Conservation (phyloP, 2,329 filamentous ascomycete species). For the Xylaria sp. region DNA sequence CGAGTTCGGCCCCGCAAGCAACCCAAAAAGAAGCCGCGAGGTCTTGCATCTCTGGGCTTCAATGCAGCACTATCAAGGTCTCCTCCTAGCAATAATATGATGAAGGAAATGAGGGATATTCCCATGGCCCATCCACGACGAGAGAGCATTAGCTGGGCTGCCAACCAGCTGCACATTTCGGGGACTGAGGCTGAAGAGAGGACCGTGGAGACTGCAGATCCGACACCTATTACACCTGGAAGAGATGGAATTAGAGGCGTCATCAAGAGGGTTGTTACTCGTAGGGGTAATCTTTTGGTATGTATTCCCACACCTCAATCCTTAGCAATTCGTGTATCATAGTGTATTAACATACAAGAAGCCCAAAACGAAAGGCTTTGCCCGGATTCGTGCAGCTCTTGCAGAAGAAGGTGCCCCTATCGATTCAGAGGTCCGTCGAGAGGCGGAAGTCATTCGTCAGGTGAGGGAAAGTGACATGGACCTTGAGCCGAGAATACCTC, state of each 20-base stretch:
- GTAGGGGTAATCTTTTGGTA: slow-evolving; percentile 89
- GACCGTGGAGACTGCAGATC: slow-evolving; percentile 59
- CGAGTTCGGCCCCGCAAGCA: slow-evolving; percentile 77
- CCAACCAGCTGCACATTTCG: slow-evolving; percentile 85
- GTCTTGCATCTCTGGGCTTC: slow-evolving; percentile 62
- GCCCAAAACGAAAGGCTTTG: slow-evolving; percentile 97
- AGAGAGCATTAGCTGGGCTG: slow-evolving; percentile 90
- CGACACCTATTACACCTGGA: slow-evolving; percentile 56
- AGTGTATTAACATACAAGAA: slow-evolving; percentile 51
- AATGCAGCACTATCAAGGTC: slow-evolving; percentile 72
- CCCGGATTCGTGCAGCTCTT: slow-evolving; percentile 88
- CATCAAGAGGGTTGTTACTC: slow-evolving; percentile 82
- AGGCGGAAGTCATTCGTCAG: slow-evolving; percentile 95
- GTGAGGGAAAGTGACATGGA: slow-evolving; percentile 88
- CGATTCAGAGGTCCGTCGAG: slow-evolving; percentile 87
- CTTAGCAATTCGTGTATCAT: not conserved
- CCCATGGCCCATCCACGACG: slow-evolving; percentile 67
- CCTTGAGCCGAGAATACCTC: slow-evolving; percentile 57
- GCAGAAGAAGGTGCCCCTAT: slow-evolving; percentile 88
- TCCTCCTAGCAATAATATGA: slow-evolving; percentile 65
- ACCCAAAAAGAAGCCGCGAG: slow-evolving; percentile 63
- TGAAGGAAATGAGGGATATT: slow-evolving; percentile 53
- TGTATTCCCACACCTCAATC: slow-evolving; percentile 50
- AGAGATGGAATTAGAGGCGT: slow-evolving; percentile 75
- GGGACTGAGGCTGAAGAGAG: slow-evolving; percentile 84